Base-by-base conservation (phyloP, 1,284 basidiomycete species). In the Ustilago esculenta region DNA sequence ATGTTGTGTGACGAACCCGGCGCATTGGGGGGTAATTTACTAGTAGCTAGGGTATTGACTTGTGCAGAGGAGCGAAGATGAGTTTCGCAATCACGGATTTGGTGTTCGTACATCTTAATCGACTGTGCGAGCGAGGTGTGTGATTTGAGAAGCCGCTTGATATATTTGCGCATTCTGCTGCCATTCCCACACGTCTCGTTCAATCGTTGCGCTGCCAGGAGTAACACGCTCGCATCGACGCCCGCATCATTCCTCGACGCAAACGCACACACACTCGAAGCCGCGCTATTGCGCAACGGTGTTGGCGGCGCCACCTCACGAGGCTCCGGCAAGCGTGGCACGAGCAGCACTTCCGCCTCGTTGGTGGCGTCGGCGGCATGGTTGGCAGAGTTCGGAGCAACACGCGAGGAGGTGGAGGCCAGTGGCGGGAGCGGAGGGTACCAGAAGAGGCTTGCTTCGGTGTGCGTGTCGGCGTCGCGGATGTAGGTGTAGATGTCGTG, bases 401-500 rank as follows among this genome's bases (percentile, higher is more conserved):
- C 53, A 20, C 51, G 55, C 6, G 27, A 6, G 36, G 60, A 58
- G 11, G 45, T 21, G 4, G 58, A 40, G 20, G 55, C 39, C 0
- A 55, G 49, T 32, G 63, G 69, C 12, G 61, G 61, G 21, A 50
- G 41, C 21, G 72, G 66, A 5, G 75, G 72, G 44, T 76, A 73
- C 60, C 60, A 70, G 50, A 80, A 80, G 27, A 81, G 57, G 24
- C 51, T 72, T 11, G 72, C 69, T 34, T 81, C 79, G 10, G 76
- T 58, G 29, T 65, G 68, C 9, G 50, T 50, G 36, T 81, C 77
- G 32, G 77, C 74, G 36, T 81, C 79, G 34, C 79, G 70, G 32
- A 81, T 81, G 72, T 73, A 76, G 36, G 71, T 70, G 24, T 74
- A 46, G 41, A 81, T 73, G 23, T 78, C 76, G 34, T 74, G 48